These are phyloP conservation scores for Beta vulgaris DNA, from an alignment of 148 eudicot genomes.

Conservation along the genomic window DNA sequence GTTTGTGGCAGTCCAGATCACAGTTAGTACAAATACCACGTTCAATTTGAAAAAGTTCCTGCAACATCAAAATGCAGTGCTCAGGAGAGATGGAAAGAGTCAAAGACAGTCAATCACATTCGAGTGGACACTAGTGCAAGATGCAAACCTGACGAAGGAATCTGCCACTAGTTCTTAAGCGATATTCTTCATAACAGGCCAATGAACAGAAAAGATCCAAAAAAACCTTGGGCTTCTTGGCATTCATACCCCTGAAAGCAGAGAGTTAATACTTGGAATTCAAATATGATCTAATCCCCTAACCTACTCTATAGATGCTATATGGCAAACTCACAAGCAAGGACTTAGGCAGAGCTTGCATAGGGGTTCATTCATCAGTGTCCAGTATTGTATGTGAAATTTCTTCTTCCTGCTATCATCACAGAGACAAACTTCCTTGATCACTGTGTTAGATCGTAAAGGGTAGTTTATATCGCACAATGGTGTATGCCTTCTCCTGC, in stretches of 20 bases:
- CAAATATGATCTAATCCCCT: not conserved
- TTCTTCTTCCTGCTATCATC: conserved; percentile 47
- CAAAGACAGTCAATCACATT: conserved; percentile 4
- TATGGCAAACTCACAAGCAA: conserved; percentile 56
- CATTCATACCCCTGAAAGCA: conserved; percentile 57
- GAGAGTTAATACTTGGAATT: not conserved
- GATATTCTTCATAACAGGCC: conserved; percentile 73
- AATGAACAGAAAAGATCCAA: conserved; percentile 84
- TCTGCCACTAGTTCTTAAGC: conserved; percentile 72
- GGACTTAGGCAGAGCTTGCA: conserved; percentile 90
- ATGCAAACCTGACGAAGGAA: conserved; percentile 72
- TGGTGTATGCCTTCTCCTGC: conserved; percentile 75
- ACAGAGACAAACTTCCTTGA: conserved; percentile 58
- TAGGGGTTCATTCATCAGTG: conserved; percentile 65
- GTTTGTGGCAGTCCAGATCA: conserved; percentile 79
- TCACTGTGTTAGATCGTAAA: conserved; percentile 58
- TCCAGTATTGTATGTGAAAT: conserved; percentile 67
- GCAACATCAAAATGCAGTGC: conserved; percentile 17
- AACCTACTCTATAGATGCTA: not conserved
- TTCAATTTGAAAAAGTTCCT: conserved; percentile 88
- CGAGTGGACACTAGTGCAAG: conserved; percentile 9
- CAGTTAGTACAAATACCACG: conserved; percentile 85
- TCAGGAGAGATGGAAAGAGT: not conserved
- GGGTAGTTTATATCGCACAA: conserved; percentile 57
- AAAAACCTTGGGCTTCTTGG: conserved; percentile 71